Evolutionary conservation across 805 yeast genomes (phyloP), one percentile per base, ranked within the genome.

Genomic region (Cephaloascus albidus): DNA sequence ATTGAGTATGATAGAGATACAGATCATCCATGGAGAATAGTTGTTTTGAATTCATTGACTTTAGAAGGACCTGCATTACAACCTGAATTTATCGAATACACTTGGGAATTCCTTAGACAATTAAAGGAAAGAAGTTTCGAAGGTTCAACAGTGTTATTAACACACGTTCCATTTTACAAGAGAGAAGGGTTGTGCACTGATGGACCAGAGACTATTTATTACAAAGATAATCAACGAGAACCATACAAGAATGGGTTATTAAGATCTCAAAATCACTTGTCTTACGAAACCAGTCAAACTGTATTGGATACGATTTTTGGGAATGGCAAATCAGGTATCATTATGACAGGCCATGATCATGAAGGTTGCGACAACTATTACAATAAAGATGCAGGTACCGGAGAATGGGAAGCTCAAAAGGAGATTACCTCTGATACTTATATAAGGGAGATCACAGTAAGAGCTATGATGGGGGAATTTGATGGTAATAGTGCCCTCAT

Each of bases 401-500:
- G 67, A 4, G 59, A 63, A 15, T 84, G 94, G 94, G 67, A 57
- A 4, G 84, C 88, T 0, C 56, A 74, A 0, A 77, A 74, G 45
- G 51, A 54, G 3, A 54, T 55, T 33, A 48, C 46, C 1, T 47
- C 62, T 10, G 57, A 51, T 16, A 51, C 54, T n/a, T 63, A 69
- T 15, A 61, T 87, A 12, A 68, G 78, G 41, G 97, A 90, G 58
- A 65, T 85, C 41, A 90, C 95, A 0, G 96, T 93, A 18, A 68
- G 89, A 41, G 78, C 96, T 15, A 84, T 90, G 78, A 93, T 93
- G 97, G 98, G 98, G 15, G 96, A 93, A 53, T 93, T 68, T 51
- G 84, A 81, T 42, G 98, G 98, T 2, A 85, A 83, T 50, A 74
- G 88, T 2, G 98, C 97, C 0, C 60, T 93, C 10, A 60, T 93